Conservation (phyloP, 1,284 basidiomycete species). For the Anthracocystis setariae region DNA sequence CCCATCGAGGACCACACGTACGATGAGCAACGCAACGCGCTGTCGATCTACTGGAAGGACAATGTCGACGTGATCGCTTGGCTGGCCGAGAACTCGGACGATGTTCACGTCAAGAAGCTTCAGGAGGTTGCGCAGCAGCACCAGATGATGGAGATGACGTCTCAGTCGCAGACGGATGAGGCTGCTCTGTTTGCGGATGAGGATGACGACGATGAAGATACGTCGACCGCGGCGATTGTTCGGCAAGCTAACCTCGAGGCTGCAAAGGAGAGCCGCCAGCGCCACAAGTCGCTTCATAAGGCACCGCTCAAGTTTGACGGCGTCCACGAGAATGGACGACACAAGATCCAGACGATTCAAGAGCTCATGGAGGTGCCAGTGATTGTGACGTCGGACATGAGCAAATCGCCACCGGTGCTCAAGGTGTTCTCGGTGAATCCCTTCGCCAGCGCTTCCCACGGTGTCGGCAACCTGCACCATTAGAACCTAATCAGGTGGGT, state of each 20-base stretch:
- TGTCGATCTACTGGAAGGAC: constrained; percentile 79
- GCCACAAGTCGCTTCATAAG: constrained; percentile 45
- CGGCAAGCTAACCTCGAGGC: constrained; percentile 49
- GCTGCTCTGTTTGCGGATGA: constrained; percentile 62
- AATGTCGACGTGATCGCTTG: constrained; percentile 84
- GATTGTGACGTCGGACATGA: constrained; percentile 60
- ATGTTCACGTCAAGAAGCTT: constrained; percentile 69
- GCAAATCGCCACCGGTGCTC: constrained; percentile 63
- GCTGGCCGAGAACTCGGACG: constrained; percentile 87
- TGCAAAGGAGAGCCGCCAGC: constrained; percentile 42
- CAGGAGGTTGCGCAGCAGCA: constrained; percentile 53
- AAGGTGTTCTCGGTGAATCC: constrained; percentile 57
- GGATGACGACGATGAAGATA: constrained; percentile 34
- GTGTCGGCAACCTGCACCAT: constrained; percentile 1
- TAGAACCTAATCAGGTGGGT: too few relatives aligned
- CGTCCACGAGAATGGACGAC: constrained; percentile 20
- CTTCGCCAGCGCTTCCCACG: constrained; percentile 11
- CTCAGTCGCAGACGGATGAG: constrained; percentile 57
- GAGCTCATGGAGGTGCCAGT: constrained; percentile 58
- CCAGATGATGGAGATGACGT: constrained; percentile 57
- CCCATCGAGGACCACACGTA: constrained; percentile 86
- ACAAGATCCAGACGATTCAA: constrained; percentile 53
- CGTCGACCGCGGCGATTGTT: constrained; percentile 35
- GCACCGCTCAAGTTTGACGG: constrained; percentile 42
- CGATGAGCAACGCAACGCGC: constrained; percentile 87